Evolutionary conservation across 2,329 filamentous ascomycete species (phyloP).

Genomic region (Phyllachora maydis): DNA sequence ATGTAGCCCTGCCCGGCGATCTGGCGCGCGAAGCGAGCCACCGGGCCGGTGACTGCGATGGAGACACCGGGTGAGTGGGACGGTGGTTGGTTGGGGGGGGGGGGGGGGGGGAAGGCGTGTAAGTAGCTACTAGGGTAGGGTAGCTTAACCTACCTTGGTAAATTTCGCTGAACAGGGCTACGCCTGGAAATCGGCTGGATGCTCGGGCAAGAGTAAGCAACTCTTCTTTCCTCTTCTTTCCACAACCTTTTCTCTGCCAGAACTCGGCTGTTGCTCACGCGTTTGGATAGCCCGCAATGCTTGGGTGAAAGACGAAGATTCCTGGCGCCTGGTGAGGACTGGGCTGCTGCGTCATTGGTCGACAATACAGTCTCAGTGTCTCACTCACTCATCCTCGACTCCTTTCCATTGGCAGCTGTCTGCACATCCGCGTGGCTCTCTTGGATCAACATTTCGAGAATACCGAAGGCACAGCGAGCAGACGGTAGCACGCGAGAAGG

Average conservation of each 20-base stretch:
- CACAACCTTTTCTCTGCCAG: too few species aligned
- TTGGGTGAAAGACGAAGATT: conserved; percentile 76
- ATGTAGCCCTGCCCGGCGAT: conserved; percentile 76
- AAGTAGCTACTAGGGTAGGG: too few species aligned
- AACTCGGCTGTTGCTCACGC: too few species aligned
- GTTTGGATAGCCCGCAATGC: conserved; percentile 66
- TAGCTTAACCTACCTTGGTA: conserved; percentile 72
- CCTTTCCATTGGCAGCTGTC: conserved; percentile 28
- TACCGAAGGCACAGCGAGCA: too few species aligned
- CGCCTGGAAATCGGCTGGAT: conserved; percentile 59
- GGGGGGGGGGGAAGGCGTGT: background rate
- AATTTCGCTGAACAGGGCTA: conserved; percentile 82
- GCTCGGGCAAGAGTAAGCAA: too few species aligned
- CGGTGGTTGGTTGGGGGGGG: background rate
- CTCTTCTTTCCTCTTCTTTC: too few species aligned
- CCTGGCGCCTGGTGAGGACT: conserved; percentile 30
- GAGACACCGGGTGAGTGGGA: background rate
- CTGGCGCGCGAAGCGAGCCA: conserved; percentile 73
- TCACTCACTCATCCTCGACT: conserved; percentile 30
- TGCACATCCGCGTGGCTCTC: conserved; percentile 29
- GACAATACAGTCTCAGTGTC: too few species aligned
- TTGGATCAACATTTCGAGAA: conserved; percentile 37
- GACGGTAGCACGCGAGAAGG: too few species aligned
- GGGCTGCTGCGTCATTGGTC: too few species aligned
- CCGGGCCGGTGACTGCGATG: conserved; percentile 64